A percentile compares a stretch with the other conserved stretches of the same genome.
Evolutionary conservation across 2,329 filamentous ascomycete species (phyloP).

Genomic region (Botrytis medusae): DNA sequence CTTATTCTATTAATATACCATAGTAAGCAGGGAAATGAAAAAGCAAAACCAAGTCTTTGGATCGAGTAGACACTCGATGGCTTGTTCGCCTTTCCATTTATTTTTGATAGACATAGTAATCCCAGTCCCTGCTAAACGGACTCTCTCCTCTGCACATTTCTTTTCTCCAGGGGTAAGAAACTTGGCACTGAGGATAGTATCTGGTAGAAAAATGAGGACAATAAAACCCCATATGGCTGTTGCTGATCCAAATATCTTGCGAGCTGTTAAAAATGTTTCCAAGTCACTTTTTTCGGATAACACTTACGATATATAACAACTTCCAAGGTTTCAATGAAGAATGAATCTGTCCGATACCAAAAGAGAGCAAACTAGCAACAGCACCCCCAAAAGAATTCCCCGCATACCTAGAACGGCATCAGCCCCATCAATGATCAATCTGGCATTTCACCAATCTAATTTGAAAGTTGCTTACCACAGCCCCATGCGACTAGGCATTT

Average conservation of each 20-base stretch:
- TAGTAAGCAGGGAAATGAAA: slow-evolving; percentile 51
- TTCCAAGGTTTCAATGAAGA: slow-evolving; percentile 51
- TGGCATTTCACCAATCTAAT: not conserved
- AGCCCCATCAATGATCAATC: too few relatives aligned
- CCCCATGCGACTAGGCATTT: slow-evolving; percentile 58
- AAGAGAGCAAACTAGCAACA: slow-evolving; percentile 53
- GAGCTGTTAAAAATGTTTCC: slow-evolving; percentile 3
- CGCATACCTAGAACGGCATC: slow-evolving; percentile 44
- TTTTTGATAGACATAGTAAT: slow-evolving; percentile 50
- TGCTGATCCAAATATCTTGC: slow-evolving; percentile 47
- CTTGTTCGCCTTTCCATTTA: slow-evolving; percentile 49
- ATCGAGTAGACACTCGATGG: slow-evolving; percentile 52
- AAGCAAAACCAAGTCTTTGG: slow-evolving; percentile 59
- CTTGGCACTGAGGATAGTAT: slow-evolving; percentile 53
- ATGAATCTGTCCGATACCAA: slow-evolving; percentile 55
- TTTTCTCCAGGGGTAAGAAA: slow-evolving; percentile 57
- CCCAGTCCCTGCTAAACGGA: slow-evolving; percentile 52
- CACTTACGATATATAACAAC: slow-evolving; percentile 52
- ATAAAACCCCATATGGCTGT: slow-evolving; percentile 50
- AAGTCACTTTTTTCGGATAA: not conserved
- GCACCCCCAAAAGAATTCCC: slow-evolving; percentile 53
- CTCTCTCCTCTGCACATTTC: slow-evolving; percentile 47
- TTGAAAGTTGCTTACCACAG: slow-evolving; percentile 45
- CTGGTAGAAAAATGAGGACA: slow-evolving; percentile 51
- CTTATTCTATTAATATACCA: slow-evolving; percentile 31